Conservation (phyloP, 2,329 filamentous ascomycete species). For the Epichloe sylvatica region DNA sequence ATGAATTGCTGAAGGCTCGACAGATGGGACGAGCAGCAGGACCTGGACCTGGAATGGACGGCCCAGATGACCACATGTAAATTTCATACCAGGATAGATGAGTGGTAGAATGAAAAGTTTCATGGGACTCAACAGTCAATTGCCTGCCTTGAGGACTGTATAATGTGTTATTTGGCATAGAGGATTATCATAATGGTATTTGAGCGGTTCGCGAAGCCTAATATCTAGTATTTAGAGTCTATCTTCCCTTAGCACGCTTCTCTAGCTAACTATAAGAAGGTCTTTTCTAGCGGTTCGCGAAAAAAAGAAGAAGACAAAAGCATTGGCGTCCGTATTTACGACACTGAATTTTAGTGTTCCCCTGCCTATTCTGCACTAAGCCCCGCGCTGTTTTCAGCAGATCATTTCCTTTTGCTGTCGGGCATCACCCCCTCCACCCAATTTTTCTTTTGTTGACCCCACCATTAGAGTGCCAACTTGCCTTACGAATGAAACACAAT, state of each 20-base stretch:
- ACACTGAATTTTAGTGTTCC: too few species aligned
- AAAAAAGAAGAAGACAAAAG: too few species aligned
- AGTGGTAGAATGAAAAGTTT: conserved; percentile 14
- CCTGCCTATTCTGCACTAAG: not conserved
- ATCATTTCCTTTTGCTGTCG: not conserved
- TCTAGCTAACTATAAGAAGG: too few species aligned
- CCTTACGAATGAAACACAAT: not conserved
- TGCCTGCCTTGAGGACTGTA: too few species aligned
- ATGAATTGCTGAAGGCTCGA: conserved; percentile 92
- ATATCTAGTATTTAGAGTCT: too few species aligned
- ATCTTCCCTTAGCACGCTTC: too few species aligned
- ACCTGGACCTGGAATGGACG: conserved; percentile 52
- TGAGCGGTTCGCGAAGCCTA: too few species aligned
- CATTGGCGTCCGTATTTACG: too few species aligned
- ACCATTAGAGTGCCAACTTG: not conserved
- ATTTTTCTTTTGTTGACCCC: not conserved
- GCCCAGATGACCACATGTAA: conserved; percentile 39
- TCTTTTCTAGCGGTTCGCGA: too few species aligned
- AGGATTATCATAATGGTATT: too few species aligned
- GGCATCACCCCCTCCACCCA: too few species aligned
- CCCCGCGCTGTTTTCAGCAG: not conserved
- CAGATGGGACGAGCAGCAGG: conserved; percentile 68
- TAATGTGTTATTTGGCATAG: too few species aligned
- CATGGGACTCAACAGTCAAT: conserved; percentile 12
- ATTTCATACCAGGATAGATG: conserved; percentile 15